phyloP scores from a whole-genome alignment of 2,329 filamentous ascomycete species.

The Pseudovirgaria hyperparasitica region DNA sequence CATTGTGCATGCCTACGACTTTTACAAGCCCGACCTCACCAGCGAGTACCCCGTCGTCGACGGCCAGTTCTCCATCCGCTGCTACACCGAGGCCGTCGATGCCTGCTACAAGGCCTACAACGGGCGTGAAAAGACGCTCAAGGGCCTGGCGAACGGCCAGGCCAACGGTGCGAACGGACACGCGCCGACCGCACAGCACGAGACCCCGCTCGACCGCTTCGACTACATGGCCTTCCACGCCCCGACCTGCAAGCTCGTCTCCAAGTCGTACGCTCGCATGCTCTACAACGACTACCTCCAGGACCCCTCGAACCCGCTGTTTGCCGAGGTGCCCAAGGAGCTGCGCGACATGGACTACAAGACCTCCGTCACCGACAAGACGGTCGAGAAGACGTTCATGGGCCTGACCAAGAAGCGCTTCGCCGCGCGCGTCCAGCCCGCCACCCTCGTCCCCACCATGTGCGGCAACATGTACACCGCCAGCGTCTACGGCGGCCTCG shows the following conservation, averaged over 20 bases:
- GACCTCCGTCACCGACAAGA: constrained; percentile 37
- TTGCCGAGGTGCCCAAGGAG: constrained; percentile 37
- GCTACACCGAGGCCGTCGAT: constrained; percentile 40
- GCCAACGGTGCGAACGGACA: constrained; percentile 24
- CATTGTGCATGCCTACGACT: constrained; percentile 40
- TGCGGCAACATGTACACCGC: constrained; percentile 45
- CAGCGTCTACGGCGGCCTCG: constrained; percentile 37
- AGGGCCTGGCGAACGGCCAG: constrained; percentile 27
- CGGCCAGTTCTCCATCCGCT: constrained; percentile 39
- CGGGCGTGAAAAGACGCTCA: constrained; percentile 32
- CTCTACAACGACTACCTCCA: constrained; percentile 39
- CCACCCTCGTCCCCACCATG: constrained; percentile 37
- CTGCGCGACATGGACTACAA: constrained; percentile 33
- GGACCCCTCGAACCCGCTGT: constrained; percentile 34
- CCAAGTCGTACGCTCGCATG: constrained; percentile 40
- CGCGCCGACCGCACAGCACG: constrained; percentile 22
- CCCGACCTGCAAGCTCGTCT: constrained; percentile 42
- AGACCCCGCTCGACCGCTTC: constrained; percentile 38
- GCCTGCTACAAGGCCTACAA: constrained; percentile 43
- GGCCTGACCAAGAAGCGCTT: constrained; percentile 39
- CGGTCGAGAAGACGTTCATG: constrained; percentile 41
- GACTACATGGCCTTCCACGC: constrained; percentile 44
- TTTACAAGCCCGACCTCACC: constrained; percentile 42
- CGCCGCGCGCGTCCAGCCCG: constrained; percentile 34
- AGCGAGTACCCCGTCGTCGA: constrained; percentile 42